Percentiles rank a stretch among this genome's conserved stretches.
Evolutionary conservation across 345 rosid species (phyloP).

Genomic region (Lepidium aucheri): DNA sequence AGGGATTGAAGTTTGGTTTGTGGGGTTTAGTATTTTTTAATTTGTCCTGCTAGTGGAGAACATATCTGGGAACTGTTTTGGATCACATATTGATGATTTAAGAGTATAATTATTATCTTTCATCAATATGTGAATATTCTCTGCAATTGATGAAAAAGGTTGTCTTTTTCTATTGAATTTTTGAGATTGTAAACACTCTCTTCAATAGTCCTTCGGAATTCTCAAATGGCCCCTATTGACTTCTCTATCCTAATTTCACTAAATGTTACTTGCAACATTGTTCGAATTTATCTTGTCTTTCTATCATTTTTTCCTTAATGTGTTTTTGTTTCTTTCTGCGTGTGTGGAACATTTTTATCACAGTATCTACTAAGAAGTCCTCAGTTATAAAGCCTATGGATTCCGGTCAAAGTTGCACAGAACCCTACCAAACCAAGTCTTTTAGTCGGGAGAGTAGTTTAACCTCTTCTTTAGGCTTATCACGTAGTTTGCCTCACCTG

Average conservation of each 20-base stretch:
- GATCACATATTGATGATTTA: neutral
- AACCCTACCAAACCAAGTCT: slow-evolving; percentile 24
- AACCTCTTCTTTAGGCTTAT: slow-evolving; percentile 44
- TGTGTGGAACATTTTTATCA: neutral
- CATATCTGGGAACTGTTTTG: slow-evolving; percentile 7
- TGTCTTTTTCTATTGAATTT: neutral
- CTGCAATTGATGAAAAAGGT: neutral
- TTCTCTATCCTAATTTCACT: neutral
- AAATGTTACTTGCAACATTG: slow-evolving; percentile 1
- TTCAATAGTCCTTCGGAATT: neutral
- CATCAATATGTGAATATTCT: neutral
- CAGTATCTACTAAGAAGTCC: neutral
- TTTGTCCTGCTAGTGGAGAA: slow-evolving; percentile 15
- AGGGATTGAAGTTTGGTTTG: neutral
- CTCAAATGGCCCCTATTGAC: neutral
- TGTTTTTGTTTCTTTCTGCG: too few species aligned
- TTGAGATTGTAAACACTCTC: neutral
- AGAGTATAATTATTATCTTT: neutral
- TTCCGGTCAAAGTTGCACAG: slow-evolving; percentile 4
- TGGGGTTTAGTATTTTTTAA: neutral
- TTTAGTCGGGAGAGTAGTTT: slow-evolving; percentile 37
- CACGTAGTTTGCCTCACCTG: slow-evolving; percentile 24
- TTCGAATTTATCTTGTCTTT: neutral
- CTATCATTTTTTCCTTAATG: neutral
- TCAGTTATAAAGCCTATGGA: slow-evolving; percentile 38